Base-by-base conservation (phyloP, 441 rosid species). In the Pelargonium citronellum region DNA sequence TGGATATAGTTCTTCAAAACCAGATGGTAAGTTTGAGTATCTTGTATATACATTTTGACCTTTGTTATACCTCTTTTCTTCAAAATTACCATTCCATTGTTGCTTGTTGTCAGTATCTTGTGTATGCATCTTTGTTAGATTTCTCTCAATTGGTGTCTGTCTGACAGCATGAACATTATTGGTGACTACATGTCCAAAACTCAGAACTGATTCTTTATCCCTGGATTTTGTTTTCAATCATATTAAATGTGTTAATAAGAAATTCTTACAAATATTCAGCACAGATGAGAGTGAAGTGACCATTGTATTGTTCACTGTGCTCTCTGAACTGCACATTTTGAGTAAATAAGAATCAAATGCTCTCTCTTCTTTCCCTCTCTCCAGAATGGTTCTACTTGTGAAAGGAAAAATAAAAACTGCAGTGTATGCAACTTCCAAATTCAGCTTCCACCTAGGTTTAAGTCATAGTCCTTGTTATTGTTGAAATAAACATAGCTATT, bases 1-100 rank as follows among this genome's bases (percentile, higher is more conserved):
- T 88, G 69, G 98, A 89, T 75, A 81, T 93, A 68, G 72, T 91
- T 73, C 87, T 93, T 77, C 95, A 86, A 78, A 78, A 86, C 83
- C 82, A 87, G 74, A 83, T 89, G 95, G 97, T 91, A 76, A 80
- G 83, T 71, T 68, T 72, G 20, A 60, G 70, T 72, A 16, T 44
- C 43, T 19, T 66, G 17, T 67, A 60, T 66, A 22, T 57, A 63
- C 62, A 44, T 51, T 57, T 16, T 69, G 44, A 64, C 62, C 66
- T 53, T 60, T 8, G 53, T 9, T 27, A 41, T 62, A 22, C 47
- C 34, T 53, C 72, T 44, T 65, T 70, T 67, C 46, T 73, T 71
- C 47, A 73, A 46, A 53, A 61, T 13, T 64, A 51, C 39, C 24
- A 34, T 55, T 39, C 22, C 16, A 15, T 11, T 73, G 37, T 46